A percentile compares a stretch with the other conserved stretches of the same genome.
Evolutionary conservation across 2,329 filamentous ascomycete species (phyloP).

Genomic region (Colletotrichum liriopes): DNA sequence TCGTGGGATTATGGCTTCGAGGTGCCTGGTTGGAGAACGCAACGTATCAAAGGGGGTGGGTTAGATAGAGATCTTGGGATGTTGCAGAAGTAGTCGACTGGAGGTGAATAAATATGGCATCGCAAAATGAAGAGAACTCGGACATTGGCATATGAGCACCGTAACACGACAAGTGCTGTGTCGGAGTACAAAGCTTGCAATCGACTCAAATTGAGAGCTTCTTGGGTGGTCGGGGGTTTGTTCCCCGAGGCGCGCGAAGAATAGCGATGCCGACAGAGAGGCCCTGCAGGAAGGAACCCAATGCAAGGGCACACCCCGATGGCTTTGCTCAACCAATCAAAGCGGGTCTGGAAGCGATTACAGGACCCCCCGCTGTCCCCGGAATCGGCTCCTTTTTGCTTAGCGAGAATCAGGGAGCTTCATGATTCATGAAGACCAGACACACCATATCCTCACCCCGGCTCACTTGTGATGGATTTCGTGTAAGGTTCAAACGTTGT

Average conservation of each 20-base stretch:
- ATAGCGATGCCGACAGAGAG: neutral
- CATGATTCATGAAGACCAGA: slow-evolving; percentile 41
- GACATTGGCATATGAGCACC: neutral
- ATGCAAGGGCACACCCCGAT: neutral
- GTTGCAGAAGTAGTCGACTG: neutral
- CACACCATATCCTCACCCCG: slow-evolving; percentile 1
- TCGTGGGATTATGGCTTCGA: neutral
- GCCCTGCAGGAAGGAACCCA: neutral
- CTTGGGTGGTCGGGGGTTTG: neutral
- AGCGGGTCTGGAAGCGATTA: slow-evolving; percentile 16
- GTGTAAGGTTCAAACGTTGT: slow-evolving; percentile 3
- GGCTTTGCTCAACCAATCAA: neutral
- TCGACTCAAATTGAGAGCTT: neutral
- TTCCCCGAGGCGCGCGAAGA: neutral
- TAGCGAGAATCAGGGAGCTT: slow-evolving; percentile 37
- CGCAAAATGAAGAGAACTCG: neutral
- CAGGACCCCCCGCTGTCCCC: slow-evolving; percentile 22
- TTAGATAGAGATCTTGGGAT: slow-evolving; percentile 1
- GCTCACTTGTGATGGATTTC: slow-evolving; percentile 31
- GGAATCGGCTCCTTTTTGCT: slow-evolving; percentile 39
- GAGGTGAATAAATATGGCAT: neutral
- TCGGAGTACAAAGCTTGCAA: neutral
- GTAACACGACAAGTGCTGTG: neutral
- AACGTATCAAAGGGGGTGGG: neutral
- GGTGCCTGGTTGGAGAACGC: slow-evolving; percentile 19